Conservation (phyloP, 2,329 filamentous ascomycete species). For the Pseudocercospora ulei region DNA sequence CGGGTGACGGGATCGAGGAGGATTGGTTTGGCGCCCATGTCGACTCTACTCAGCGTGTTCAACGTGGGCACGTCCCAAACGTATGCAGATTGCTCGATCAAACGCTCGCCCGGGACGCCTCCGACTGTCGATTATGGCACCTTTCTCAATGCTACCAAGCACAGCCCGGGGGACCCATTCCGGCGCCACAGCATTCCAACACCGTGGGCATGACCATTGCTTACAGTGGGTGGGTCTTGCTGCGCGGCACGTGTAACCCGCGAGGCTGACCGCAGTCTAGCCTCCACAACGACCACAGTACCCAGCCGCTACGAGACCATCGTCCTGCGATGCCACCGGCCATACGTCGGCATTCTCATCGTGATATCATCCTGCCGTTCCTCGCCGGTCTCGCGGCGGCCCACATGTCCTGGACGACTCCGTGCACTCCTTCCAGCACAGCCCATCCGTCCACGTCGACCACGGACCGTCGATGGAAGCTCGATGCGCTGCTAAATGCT, state of each 20-base stretch:
- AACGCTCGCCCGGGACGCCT: neutral
- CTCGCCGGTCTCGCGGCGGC: constrained; percentile 13
- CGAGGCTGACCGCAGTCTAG: too few species aligned
- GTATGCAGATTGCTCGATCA: constrained; percentile 1
- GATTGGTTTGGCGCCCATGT: neutral
- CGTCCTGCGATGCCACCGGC: constrained; percentile 14
- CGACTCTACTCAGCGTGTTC: neutral
- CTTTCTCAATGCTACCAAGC: neutral
- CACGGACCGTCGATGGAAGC: constrained; percentile 16
- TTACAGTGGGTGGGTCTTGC: too few species aligned
- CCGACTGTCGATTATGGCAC: neutral
- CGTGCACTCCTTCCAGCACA: constrained; percentile 13
- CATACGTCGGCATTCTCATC: constrained; percentile 13
- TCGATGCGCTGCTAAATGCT: too few species aligned
- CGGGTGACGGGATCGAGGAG: neutral
- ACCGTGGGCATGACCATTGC: neutral
- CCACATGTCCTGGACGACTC: constrained; percentile 21
- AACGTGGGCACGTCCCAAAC: neutral
- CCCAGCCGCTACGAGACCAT: constrained; percentile 8
- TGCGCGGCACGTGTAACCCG: too few species aligned
- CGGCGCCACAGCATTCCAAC: neutral
- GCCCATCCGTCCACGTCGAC: constrained; percentile 13
- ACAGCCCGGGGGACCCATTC: neutral
- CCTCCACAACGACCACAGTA: neutral
- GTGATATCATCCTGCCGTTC: constrained; percentile 14